These are phyloP conservation scores for Phytopythium delawarense DNA, from an alignment of 352 stramenopile species.

Conservation along the genomic window DNA sequence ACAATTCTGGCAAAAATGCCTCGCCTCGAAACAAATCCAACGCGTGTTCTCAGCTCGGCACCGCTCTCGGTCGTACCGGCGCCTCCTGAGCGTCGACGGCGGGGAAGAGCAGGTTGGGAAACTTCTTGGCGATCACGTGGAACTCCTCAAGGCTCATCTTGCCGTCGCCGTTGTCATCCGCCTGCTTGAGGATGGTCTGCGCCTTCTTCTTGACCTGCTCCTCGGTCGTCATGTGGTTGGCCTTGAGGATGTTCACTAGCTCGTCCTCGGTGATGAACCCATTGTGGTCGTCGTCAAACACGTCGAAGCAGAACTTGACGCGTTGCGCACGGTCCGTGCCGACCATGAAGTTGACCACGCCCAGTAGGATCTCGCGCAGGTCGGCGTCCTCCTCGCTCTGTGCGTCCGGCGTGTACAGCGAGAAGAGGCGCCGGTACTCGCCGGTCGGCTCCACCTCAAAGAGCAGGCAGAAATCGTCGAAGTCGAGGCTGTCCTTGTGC, in stretches of 20 bases:
- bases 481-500: slow-evolving; percentile 52
- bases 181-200: slow-evolving; percentile 79
- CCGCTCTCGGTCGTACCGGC: too few relatives aligned
- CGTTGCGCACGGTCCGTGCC: slow-evolving; percentile 69
- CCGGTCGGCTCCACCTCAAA: slow-evolving; percentile 86
- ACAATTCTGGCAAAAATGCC: too few relatives aligned
- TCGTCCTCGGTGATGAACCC: slow-evolving; percentile 88
- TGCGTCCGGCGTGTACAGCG: slow-evolving; percentile 69
- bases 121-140: slow-evolving; percentile 84
- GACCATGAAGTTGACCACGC: slow-evolving; percentile 88
- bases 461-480: slow-evolving; percentile 79
- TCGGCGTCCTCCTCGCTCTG: slow-evolving; percentile 74
- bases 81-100: slow-evolving; percentile 27
- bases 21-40: neutral
- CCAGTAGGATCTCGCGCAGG: slow-evolving; percentile 89
- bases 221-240: slow-evolving; percentile 80
- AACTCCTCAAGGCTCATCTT: slow-evolving; percentile 86
- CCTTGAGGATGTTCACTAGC: slow-evolving; percentile 89
- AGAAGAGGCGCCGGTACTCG: slow-evolving; percentile 87
- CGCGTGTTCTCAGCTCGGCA: too few relatives aligned
- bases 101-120: slow-evolving; percentile 89
- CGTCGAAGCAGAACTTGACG: slow-evolving; percentile 92
- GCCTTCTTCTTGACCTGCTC: slow-evolving; percentile 84
- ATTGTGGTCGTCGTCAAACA: slow-evolving; percentile 93
- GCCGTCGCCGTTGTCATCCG: slow-evolving; percentile 72